These are phyloP conservation scores for Cadophora sp. DNA, from an alignment of 2,329 filamentous ascomycete genomes.

Conservation along the genomic window DNA sequence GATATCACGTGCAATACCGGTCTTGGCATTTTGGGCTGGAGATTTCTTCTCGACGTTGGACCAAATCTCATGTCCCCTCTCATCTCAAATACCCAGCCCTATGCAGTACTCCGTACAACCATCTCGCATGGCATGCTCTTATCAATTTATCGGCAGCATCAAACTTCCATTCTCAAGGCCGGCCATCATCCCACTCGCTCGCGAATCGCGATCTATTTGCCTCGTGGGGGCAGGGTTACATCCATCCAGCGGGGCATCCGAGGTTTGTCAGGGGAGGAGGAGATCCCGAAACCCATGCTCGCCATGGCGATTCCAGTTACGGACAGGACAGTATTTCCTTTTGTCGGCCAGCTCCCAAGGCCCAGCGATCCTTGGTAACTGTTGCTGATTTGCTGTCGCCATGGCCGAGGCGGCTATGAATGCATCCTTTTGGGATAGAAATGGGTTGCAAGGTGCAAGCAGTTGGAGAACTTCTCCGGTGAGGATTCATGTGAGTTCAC, in stretches of 20 bases:
- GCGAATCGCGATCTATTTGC: neutral
- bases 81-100: neutral
- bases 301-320: neutral
- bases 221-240: neutral
- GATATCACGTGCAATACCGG: too few species aligned
- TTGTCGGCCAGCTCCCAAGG: neutral
- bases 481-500: too few species aligned
- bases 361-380: neutral
- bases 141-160: neutral
- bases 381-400: neutral
- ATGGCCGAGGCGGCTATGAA: neutral
- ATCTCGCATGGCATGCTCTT: neutral
- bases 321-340: neutral
- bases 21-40: neutral
- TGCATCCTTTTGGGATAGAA: neutral
- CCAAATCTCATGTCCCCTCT: neutral
- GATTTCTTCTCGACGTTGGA: neutral
- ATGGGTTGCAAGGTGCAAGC: too few species aligned
- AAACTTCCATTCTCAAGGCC: neutral
- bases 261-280: neutral
- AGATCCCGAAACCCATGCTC: neutral
- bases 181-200: neutral
- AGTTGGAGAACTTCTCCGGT: too few species aligned
- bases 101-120: conserved; percentile 7
- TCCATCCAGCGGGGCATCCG: conserved; percentile 8